These are phyloP conservation scores for Boletus sp. DNA, from an alignment of 768 basidiomycete genomes.

Conservation along the genomic window DNA sequence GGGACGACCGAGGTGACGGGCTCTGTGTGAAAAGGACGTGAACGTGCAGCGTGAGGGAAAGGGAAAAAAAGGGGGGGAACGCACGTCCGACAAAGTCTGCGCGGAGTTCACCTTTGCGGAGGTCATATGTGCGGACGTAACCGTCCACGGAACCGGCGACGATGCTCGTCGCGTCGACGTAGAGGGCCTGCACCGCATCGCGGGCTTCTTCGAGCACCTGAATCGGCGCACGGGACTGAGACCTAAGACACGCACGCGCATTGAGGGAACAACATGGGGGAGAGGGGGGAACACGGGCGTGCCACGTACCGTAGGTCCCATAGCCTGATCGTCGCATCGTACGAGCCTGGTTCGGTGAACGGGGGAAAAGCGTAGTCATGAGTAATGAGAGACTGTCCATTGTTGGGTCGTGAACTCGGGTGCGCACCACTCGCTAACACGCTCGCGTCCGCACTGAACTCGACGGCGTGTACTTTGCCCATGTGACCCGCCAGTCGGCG, in stretches of 20 bases:
- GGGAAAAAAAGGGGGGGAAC: constrained; percentile 28
- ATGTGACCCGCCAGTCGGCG: constrained; percentile 85
- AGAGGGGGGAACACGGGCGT: rapidly evolving
- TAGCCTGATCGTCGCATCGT: constrained; percentile 83
- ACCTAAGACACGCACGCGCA: constrained; percentile 36
- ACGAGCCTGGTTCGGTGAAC: constrained; percentile 59
- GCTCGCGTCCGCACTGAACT: constrained; percentile 84
- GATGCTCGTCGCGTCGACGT: constrained; percentile 63
- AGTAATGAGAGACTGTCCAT: background rate
- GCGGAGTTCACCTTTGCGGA: constrained; percentile 87
- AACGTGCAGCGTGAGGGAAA: background rate
- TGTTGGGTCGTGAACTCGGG: background rate
- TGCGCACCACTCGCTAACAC: constrained; percentile 79
- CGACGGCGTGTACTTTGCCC: constrained; percentile 86
- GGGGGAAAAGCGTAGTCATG: background rate
- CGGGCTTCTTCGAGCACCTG: constrained; percentile 86
- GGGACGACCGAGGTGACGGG: constrained; percentile 84
- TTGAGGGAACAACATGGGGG: background rate
- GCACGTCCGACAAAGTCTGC: constrained; percentile 88
- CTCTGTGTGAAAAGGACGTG: constrained; percentile 42
- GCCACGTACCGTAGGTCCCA: constrained; percentile 82
- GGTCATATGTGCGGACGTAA: constrained; percentile 87
- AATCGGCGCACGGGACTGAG: constrained; percentile 81
- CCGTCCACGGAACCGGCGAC: constrained; percentile 89
- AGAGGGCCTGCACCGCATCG: constrained; percentile 80